Percentiles rank a stretch among this genome's conserved stretches.
Evolutionary conservation across 306 rosid genomes (phyloP).

Genomic region (Abrus precatorius): DNA sequence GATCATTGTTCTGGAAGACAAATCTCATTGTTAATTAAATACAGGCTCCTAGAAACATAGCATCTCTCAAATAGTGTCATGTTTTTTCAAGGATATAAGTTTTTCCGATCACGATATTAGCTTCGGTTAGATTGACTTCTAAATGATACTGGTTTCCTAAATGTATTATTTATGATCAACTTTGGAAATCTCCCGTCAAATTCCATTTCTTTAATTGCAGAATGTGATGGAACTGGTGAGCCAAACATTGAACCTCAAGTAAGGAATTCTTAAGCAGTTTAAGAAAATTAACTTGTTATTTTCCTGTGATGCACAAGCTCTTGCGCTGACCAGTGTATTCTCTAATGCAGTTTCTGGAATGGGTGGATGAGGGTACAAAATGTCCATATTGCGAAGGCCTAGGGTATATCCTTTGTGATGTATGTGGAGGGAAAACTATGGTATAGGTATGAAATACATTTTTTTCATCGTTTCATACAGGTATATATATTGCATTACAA

Average conservation of each 20-base stretch:
- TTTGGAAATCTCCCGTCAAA: constrained; percentile 40
- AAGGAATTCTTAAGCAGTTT: constrained; percentile 41
- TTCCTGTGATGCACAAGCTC: constrained; percentile 18
- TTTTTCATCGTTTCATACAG: constrained; percentile 39
- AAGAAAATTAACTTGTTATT: constrained; percentile 13
- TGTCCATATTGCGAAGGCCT: constrained; percentile 94
- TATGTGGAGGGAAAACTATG: constrained; percentile 68
- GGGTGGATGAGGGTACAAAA: constrained; percentile 75
- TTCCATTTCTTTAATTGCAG: constrained; percentile 63
- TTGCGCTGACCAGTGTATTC: constrained; percentile 38
- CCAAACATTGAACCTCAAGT: constrained; percentile 93
- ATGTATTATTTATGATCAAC: constrained; percentile 31
- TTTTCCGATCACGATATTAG: not conserved
- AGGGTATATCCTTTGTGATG: constrained; percentile 73
- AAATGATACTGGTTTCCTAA: constrained; percentile 1
- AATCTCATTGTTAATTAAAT: constrained; percentile 12
- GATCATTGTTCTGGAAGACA: constrained; percentile 16
- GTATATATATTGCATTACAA: constrained; percentile 31
- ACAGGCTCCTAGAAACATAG: constrained; percentile 2
- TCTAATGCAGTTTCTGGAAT: constrained; percentile 86
- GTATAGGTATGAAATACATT: constrained; percentile 46
- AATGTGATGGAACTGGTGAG: constrained; percentile 94
- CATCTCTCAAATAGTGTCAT: constrained; percentile 7
- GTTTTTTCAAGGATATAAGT: constrained; percentile 17
- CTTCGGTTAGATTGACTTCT: constrained; percentile 13